Percentiles rank a stretch among this genome's conserved stretches.
Conservation (phyloP, 2,329 filamentous ascomycete species). For the Corniculantispora saksenae region DNA sequence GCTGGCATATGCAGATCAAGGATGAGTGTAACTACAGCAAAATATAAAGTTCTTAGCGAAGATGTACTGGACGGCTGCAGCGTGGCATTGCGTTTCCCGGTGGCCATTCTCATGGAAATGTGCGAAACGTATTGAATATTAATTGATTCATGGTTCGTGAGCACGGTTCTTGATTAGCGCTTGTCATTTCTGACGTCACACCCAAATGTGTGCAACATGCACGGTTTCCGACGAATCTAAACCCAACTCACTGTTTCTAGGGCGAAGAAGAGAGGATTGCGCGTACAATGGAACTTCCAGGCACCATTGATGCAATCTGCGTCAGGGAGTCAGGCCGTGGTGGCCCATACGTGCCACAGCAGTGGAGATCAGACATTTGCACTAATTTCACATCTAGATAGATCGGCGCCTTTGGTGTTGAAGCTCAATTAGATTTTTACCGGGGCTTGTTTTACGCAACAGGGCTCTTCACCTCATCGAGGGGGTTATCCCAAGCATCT, state of each 20-base stretch:
- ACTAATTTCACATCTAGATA: conserved; percentile 6
- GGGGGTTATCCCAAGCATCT: not conserved
- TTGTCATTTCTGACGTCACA: not conserved
- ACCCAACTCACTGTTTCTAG: not conserved
- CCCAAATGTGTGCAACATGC: not conserved
- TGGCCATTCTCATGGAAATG: not conserved
- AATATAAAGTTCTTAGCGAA: not conserved
- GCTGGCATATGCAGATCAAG: not conserved
- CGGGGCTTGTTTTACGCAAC: not conserved
- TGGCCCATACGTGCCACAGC: not conserved
- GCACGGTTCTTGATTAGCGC: too few relatives aligned
- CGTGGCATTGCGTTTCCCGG: too few relatives aligned
- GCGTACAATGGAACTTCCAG: not conserved
- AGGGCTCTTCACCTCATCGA: not conserved
- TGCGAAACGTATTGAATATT: not conserved
- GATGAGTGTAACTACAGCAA: not conserved
- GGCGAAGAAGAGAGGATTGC: not conserved
- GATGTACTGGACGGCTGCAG: too few relatives aligned
- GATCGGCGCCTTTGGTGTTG: not conserved
- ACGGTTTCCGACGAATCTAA: not conserved
- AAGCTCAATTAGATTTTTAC: not conserved
- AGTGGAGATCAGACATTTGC: not conserved
- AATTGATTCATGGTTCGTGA: not conserved
- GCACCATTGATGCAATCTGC: not conserved
- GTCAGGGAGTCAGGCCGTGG: not conserved